A percentile compares a stretch with the other conserved stretches of the same genome.
phyloP scores from a whole-genome alignment of 768 basidiomycete genomes.

The Boletus speciosus region DNA sequence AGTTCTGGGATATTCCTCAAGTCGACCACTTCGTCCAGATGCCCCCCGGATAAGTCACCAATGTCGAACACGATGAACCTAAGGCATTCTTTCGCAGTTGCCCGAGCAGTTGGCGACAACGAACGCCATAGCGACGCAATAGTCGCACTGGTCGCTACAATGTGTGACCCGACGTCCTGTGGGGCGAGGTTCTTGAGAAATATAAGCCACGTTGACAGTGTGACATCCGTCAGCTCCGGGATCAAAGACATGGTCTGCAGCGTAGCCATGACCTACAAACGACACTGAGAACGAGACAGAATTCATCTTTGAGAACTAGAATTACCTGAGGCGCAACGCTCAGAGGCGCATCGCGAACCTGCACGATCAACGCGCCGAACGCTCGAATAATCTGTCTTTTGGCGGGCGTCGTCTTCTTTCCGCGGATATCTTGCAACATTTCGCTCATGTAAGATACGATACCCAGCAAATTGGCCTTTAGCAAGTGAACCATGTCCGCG shows the following conservation, averaged over 20 bases:
- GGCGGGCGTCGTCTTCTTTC: constrained; percentile 61
- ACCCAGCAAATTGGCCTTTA: constrained; percentile 78
- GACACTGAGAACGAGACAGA: constrained; percentile 11
- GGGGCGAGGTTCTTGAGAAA: constrained; percentile 70
- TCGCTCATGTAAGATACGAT: constrained; percentile 84
- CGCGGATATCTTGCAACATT: constrained; percentile 78
- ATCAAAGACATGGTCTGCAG: constrained; percentile 85
- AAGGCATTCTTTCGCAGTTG: constrained; percentile 56
- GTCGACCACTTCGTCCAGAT: constrained; percentile 79
- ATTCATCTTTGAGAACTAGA: constrained; percentile 1
- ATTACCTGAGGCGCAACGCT: constrained; percentile 85
- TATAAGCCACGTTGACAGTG: constrained; percentile 73
- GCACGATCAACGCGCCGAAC: constrained; percentile 65
- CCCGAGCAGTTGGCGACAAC: constrained; percentile 51
- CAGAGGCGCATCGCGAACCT: constrained; percentile 67
- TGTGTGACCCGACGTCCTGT: constrained; percentile 73
- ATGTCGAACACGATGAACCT: constrained; percentile 67
- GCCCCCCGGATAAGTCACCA: constrained; percentile 46
- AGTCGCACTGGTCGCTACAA: constrained; percentile 84
- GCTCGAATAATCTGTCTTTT: constrained; percentile 81
- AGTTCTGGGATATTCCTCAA: constrained; percentile 71
- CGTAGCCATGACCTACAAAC: constrained; percentile 84
- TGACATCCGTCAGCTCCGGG: constrained; percentile 71
- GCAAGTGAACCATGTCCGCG: constrained; percentile 51
- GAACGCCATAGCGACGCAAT: constrained; percentile 74